Evolutionary conservation across 305 asterid genomes (phyloP), one percentile per base, ranked within the genome.

Genomic region (Fraxinus sp.): DNA sequence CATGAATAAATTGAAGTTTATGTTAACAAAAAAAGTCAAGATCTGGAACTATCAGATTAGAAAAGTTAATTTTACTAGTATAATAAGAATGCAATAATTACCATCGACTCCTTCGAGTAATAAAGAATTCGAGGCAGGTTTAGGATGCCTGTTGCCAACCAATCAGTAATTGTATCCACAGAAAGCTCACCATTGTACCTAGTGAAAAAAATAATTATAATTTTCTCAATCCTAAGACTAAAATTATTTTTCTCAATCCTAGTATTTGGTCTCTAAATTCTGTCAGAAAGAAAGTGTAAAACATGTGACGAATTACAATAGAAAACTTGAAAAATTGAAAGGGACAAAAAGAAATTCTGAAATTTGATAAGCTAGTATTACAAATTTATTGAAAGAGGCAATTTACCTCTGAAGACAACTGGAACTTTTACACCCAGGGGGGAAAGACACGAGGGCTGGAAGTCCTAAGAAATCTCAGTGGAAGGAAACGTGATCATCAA

Each of bases 21-120:
- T 66, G 16, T 66, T 24, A 26, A 64, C 62, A 78, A 18, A 28
- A 68, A 22, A 30, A 49, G 20, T 62, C 36, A 80, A 32, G 55
- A 70, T 43, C 20, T 49, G 66, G 62, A 49, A 73, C 37, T 13
- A 73, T 43, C 46, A 85, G 26, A 77, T 52, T 68, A 78, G 39
- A 80, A 86, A 36, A 80, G 77, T 82, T 43, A 41, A 68, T 28
- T 75, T 11, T 9, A 5, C 59, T n/a, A 24, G 24, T 80, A 76
- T 75, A 81, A n/a, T 72, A 64, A 64, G 22, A 78, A 77, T 62
- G 52, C 7, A 66, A 77, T 84, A 74, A 90, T 87, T 95, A 97
- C 99, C 98, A 97, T 24, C 66, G 99, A 89, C 88, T 97, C 99
- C 93, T 91, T 93, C 0, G 96, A 88, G 87, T 92, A 90, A 88